Conservation (phyloP, 176 grass and related monocot genomes). For the Musa beccarii region DNA sequence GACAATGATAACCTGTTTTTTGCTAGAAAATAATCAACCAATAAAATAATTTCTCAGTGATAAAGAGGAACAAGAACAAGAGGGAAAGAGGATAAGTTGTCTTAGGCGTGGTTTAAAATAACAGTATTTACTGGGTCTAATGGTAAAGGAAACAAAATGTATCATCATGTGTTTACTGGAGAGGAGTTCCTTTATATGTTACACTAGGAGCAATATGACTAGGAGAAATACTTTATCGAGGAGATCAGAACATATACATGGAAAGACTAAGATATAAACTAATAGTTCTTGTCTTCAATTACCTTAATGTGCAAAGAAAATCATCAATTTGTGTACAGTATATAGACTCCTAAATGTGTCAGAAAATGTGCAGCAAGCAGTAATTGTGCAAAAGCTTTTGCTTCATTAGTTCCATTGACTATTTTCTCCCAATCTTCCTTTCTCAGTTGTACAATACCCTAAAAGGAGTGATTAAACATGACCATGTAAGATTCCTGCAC, state of each 20-base stretch:
- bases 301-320: too few species aligned
- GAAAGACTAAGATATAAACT: too few species aligned
- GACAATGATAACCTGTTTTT: too few species aligned
- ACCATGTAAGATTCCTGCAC: neutral
- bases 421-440: neutral
- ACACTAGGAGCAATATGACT: too few species aligned
- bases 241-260: too few species aligned
- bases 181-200: too few species aligned
- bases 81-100: neutral
- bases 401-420: neutral
- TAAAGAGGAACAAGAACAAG: neutral
- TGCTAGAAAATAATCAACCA: neutral
- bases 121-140: neutral
- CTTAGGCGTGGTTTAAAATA: neutral
- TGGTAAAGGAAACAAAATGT: constrained; percentile 23
- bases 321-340: too few species aligned
- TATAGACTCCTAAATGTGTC: neutral
- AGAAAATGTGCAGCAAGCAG: neutral
- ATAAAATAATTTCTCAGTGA: neutral
- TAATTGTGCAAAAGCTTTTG: neutral
- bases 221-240: too few species aligned
- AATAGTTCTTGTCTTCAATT: too few species aligned
- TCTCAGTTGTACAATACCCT: neutral
- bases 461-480: constrained; percentile 10
- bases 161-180: neutral